Evolutionary conservation across 2,329 filamentous ascomycete genomes (phyloP).

Genomic region (Amauroascus verrucosus): DNA sequence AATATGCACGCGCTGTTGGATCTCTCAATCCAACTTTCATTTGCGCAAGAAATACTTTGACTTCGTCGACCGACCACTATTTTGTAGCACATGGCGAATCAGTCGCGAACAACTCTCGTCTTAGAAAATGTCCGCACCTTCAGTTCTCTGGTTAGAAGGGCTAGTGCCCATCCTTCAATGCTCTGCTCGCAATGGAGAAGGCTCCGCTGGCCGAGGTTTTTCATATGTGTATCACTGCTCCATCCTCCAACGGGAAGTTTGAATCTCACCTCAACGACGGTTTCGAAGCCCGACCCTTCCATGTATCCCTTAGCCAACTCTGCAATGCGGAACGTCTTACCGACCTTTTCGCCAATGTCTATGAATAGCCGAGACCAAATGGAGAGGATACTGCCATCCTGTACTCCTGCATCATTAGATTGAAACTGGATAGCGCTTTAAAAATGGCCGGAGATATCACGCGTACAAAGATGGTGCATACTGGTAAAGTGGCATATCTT

Average conservation of each 20-base stretch:
- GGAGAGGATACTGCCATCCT: conserved; percentile 18
- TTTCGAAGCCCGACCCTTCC: not conserved
- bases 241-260: conserved; percentile 35
- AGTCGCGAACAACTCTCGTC: conserved; percentile 16
- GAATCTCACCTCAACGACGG: conserved; percentile 28
- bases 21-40: conserved; percentile 16
- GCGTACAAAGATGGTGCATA: conserved; percentile 13
- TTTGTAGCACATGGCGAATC: not conserved
- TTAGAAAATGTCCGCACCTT: not conserved
- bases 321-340: conserved; percentile 25
- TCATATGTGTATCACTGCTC: conserved; percentile 26
- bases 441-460: conserved; percentile 21
- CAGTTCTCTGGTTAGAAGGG: too few relatives aligned
- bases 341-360: conserved; percentile 10
- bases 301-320: not conserved
- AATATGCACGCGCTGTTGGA: conserved; percentile 19
- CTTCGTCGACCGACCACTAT: not conserved
- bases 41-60: too few relatives aligned
- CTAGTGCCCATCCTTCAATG: conserved; percentile 13
- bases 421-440: too few relatives aligned
- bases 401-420: too few relatives aligned
- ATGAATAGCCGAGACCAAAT: conserved; percentile 16
- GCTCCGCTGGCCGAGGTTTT: conserved; percentile 10
- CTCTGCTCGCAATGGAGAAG: conserved; percentile 5
- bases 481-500: not conserved